phyloP scores from a whole-genome alignment of 495 filamentous ascomycete species.

The Penicillium canariense region DNA sequence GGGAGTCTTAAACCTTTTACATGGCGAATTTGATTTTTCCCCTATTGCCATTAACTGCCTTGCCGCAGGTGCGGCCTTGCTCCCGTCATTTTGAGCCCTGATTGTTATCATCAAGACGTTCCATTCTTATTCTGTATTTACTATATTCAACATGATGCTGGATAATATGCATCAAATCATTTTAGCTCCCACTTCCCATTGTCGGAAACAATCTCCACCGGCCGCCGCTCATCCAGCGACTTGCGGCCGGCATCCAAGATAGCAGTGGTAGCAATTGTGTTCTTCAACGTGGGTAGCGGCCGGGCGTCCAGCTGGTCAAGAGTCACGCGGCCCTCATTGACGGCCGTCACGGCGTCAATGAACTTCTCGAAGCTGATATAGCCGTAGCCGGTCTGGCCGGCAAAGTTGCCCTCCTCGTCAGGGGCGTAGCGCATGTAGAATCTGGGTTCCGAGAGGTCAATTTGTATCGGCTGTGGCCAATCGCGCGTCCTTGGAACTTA shows the following conservation, averaged over 20 bases:
- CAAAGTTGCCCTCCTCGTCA: slow-evolving; percentile 92
- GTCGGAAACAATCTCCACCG: slow-evolving; percentile 66
- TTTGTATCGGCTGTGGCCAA: slow-evolving; percentile 2
- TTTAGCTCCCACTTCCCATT: slow-evolving; percentile 68
- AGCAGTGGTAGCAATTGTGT: slow-evolving; percentile 87
- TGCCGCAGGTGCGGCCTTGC: background rate
- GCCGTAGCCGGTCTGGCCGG: slow-evolving; percentile 86
- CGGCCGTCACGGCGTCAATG: slow-evolving; percentile 75
- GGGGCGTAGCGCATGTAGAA: slow-evolving; percentile 98
- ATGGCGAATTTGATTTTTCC: background rate
- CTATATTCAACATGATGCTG: slow-evolving; percentile 3
- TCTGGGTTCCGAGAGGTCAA: slow-evolving; percentile 17
- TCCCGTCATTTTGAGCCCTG: too few relatives aligned
- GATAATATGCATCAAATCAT: slow-evolving; percentile 37
- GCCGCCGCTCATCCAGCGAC: slow-evolving; percentile 75
- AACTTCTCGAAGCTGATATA: slow-evolving; percentile 97
- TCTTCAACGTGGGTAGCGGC: slow-evolving; percentile 79
- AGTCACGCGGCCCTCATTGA: slow-evolving; percentile 70
- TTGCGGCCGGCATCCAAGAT: slow-evolving; percentile 83
- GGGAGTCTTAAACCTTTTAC: background rate
- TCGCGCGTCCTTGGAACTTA: slow-evolving; percentile 17
- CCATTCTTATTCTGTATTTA: slow-evolving; percentile 3
- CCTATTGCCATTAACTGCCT: background rate
- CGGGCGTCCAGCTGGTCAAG: slow-evolving; percentile 74
- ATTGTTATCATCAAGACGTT: background rate